These are phyloP conservation scores for Candida rishiriensis DNA, from an alignment of 805 yeast species.

Conservation along the genomic window DNA sequence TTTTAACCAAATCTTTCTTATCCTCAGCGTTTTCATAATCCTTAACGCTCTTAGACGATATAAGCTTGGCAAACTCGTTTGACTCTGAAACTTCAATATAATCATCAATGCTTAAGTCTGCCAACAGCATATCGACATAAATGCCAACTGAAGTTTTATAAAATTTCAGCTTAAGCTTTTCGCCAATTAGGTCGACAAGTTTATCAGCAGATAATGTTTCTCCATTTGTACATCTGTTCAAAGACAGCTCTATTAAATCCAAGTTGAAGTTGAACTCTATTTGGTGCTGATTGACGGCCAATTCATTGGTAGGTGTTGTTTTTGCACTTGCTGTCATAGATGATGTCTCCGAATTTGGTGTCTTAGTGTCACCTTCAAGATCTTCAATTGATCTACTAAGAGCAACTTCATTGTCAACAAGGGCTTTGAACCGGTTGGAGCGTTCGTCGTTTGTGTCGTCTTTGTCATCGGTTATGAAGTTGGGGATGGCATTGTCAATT, in stretches of 20 bases:
- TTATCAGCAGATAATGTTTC: constrained; percentile 57
- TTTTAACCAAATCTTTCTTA: constrained; percentile 49
- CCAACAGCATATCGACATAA: constrained; percentile 59
- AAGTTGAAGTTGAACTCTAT: constrained; percentile 74
- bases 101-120: constrained; percentile 70
- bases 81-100: constrained; percentile 60
- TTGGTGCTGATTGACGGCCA: constrained; percentile 44
- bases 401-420: constrained; percentile 20
- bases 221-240: constrained; percentile 65
- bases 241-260: constrained; percentile 53
- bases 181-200: constrained; percentile 70
- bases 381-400: constrained; percentile 9
- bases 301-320: constrained; percentile 1
- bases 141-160: constrained; percentile 56
- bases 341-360: constrained; percentile 11
- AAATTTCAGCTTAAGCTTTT: constrained; percentile 55
- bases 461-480: constrained; percentile 26
- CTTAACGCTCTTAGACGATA: constrained; percentile 55
- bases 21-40: constrained; percentile 34
- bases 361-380: constrained; percentile 10
- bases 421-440: constrained; percentile 13
- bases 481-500: constrained; percentile 65
- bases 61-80: constrained; percentile 59
- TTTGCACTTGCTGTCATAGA: constrained; percentile 3
- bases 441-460: constrained; percentile 6